Base-by-base conservation (phyloP, 768 basidiomycete species). In the Leccinum rimulosum region DNA sequence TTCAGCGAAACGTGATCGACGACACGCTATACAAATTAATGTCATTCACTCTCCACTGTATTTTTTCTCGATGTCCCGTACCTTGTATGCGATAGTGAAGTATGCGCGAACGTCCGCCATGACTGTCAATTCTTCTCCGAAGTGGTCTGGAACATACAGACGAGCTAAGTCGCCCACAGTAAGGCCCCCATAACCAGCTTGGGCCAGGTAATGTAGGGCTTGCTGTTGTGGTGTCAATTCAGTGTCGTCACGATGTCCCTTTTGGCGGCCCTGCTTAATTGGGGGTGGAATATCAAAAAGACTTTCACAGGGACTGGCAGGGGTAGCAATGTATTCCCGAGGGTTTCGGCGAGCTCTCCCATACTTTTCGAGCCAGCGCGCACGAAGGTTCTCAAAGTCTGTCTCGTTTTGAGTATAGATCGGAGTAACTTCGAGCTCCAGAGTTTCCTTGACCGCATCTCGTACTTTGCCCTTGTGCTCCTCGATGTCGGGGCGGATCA, bases 101-200 rank as follows among this genome's bases (percentile, higher is more conserved):
- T 83, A 87, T 5, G 82, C 84, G 0, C 78, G 76, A 0, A 84
- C 80, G 17, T 80, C 78, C 0, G 84, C 80, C 80, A 84, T 83
- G 6, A 85, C 76, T 2, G 65, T 59, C 14, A 85, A 56, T 52
- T 83, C 85, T 14, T 80, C 76, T 40, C 75, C 71, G 59, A 69
- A 78, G 15, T 43, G 22, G 58, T 75, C 68, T 28, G 52, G 51
- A 45, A 69, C 63, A n/a, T 33, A 33, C 12, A 78, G 58, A 43
- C 66, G 64, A 22, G 54, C 55, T 10, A 78, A 64, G 31, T 77
- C 74, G 4, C 60, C 38, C 9, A 43, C 33, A 10, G 49, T 58
- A 11, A 74, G 60, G 38, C 45, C 38, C 11, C 0, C 3, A 50
- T 74, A 74, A n/a, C 74, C 73, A 1, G 65, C 67, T 30, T 69